Base-by-base conservation (phyloP, 2,329 filamentous ascomycete species). In the Beauveria rudraprayagi region DNA sequence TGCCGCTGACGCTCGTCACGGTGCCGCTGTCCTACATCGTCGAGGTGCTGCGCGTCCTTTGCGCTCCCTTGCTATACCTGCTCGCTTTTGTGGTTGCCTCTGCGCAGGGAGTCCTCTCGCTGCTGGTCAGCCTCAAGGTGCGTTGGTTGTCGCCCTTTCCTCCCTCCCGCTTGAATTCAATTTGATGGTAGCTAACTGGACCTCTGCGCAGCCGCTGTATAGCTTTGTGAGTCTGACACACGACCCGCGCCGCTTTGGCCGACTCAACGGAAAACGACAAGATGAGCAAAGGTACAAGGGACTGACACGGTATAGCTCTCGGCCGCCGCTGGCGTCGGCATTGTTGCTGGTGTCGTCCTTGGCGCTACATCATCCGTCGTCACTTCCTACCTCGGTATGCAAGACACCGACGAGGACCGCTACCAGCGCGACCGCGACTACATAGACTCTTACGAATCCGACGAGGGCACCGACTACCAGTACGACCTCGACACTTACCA, bases 241-340 rank as follows among this genome's bases (percentile, higher is more conserved):
- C 37, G 6, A 22, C 19, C 22, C 37, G 51, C 5, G 14, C 2
- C 5, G 24, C 46, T 16, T 50, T 16, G 44, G 24, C 44, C 17
- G 19, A 47, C 22, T 22, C 8, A 14, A 37, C 2, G 3, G 22
- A 30, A 28, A 4, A 58, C 5, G 26, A 17, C 10, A 22, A 51
- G 10, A 51, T 10, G 16, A n/a, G 40, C 16, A 44, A 19, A 17
- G 14, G 14, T 37, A 55, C 22, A 16, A 19, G 6, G 17, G 26
- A 34, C 50, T 61, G 19, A 56, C 46, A 24, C 17, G 17, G 34
- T 1, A 26, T 60, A 79, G 77, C 77, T 92, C 52, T 85, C 85
- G 54, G 80, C 85, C 26, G 90, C 89, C 8, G 80, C 83, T 37
- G 72, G 89, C 19, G 78, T 91, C 57, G 90, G 90, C n/a, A 74